Evolutionary conservation across 2,329 filamentous ascomycete species (phyloP).

Genomic region (Trichophaea hybrida): DNA sequence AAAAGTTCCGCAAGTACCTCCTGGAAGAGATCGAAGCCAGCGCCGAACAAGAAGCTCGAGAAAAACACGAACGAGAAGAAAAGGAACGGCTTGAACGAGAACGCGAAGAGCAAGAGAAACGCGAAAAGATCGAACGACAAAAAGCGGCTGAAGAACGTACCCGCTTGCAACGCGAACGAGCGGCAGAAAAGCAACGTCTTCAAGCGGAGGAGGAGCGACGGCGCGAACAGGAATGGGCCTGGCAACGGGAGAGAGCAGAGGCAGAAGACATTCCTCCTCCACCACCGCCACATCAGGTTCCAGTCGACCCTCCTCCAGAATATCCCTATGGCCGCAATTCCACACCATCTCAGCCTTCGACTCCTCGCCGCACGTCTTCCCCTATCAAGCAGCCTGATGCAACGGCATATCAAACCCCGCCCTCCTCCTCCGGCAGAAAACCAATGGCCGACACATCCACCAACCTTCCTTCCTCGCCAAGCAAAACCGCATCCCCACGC

Average conservation of each 20-base stretch:
- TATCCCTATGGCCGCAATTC: slow-evolving; percentile 13
- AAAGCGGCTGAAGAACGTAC: slow-evolving; percentile 28
- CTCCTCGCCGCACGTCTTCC: slow-evolving; percentile 4
- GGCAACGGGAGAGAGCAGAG: slow-evolving; percentile 18
- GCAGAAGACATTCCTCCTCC: slow-evolving; percentile 11
- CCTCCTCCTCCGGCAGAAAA: slow-evolving; percentile 10
- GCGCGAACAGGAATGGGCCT: slow-evolving; percentile 28
- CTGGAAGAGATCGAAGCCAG: slow-evolving; percentile 22
- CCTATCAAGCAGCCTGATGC: slow-evolving; percentile 27
- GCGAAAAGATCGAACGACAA: slow-evolving; percentile 30
- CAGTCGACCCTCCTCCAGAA: slow-evolving; percentile 19
- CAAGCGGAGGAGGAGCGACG: slow-evolving; percentile 28
- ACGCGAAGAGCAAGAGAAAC: slow-evolving; percentile 32
- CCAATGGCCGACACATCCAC: slow-evolving; percentile 19
- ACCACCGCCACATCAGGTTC: slow-evolving; percentile 15
- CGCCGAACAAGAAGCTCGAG: slow-evolving; percentile 13
- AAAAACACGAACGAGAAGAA: slow-evolving; percentile 35
- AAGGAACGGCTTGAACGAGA: slow-evolving; percentile 33
- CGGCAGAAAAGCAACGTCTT: slow-evolving; percentile 30
- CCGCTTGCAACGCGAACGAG: slow-evolving; percentile 24
- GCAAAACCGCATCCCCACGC: slow-evolving; percentile 34
- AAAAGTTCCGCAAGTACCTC: slow-evolving; percentile 25
- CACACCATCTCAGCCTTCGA: slow-evolving; percentile 28
- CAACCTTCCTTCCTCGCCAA: slow-evolving; percentile 26
- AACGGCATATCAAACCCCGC: slow-evolving; percentile 28